These are phyloP conservation scores for Saturnispora dispora DNA, from an alignment of 805 yeast genomes.

Conservation along the genomic window DNA sequence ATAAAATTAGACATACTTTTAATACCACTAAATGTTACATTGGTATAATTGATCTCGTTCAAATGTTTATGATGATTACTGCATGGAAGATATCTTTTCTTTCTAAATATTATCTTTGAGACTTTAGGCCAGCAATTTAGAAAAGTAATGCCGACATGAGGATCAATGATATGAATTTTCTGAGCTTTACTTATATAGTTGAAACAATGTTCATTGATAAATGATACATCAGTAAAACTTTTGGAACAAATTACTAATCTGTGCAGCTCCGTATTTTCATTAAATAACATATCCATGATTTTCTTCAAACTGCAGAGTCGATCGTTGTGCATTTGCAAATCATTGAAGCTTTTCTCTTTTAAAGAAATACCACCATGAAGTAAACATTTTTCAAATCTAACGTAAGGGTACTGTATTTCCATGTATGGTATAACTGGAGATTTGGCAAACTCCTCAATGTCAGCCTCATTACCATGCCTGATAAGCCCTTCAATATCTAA, in stretches of 20 bases:
- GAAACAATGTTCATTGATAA: background rate
- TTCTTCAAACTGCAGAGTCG: background rate
- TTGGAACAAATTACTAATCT: background rate
- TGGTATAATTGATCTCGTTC: background rate
- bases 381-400: background rate
- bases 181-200: background rate
- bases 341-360: background rate
- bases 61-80: background rate
- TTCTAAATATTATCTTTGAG: background rate
- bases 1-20: constrained; percentile 5
- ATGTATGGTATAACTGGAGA: constrained; percentile 4
- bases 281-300: background rate
- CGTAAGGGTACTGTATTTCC: constrained; percentile 5
- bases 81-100: background rate
- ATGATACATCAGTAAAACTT: background rate
- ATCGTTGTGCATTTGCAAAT: background rate
- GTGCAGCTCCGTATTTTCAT: background rate
- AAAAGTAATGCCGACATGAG: background rate
- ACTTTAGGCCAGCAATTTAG: constrained; percentile 2
- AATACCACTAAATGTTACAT: background rate
- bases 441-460: background rate
- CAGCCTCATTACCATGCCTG: background rate
- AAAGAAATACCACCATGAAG: constrained; percentile 3
- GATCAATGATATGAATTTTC: constrained; percentile 1
- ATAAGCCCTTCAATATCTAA: constrained; percentile 6